These are phyloP conservation scores for Anacardium occidentale DNA, from an alignment of 345 rosid genomes.

Conservation along the genomic window DNA sequence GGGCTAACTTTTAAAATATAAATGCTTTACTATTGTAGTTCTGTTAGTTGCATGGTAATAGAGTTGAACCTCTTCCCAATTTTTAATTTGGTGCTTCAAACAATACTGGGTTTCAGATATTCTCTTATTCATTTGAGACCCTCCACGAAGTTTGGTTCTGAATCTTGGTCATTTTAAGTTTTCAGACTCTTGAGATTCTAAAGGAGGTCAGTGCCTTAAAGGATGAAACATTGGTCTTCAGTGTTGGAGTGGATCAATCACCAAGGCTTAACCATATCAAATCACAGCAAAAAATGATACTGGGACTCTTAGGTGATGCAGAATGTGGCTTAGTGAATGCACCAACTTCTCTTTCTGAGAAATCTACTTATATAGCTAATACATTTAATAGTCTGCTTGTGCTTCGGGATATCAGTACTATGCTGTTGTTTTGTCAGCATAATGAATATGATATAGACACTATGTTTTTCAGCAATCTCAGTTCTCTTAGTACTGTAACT, in stretches of 20 bases:
- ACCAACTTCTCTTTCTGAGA: constrained; percentile 31
- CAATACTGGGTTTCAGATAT: too few species aligned
- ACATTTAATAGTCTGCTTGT: constrained; percentile 49
- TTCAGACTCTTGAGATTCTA: constrained; percentile 70
- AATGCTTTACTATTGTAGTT: too few species aligned
- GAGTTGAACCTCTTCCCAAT: too few species aligned
- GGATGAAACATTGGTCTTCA: constrained; percentile 54
- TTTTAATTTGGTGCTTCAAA: too few species aligned
- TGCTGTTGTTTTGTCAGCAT: constrained; percentile 41
- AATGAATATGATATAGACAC: constrained; percentile 38
- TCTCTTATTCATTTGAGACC: background rate
- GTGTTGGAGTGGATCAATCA: constrained; percentile 36
- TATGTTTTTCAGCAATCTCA: constrained; percentile 68
- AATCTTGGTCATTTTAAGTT: constrained; percentile 24
- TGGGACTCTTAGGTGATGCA: constrained; percentile 28
- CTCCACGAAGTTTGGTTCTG: constrained; percentile 14
- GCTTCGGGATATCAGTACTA: constrained; percentile 52
- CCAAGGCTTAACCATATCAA: constrained; percentile 34
- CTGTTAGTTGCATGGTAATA: too few species aligned
- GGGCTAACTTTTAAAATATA: too few species aligned
- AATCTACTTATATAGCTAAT: constrained; percentile 32
- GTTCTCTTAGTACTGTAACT: constrained; percentile 51
- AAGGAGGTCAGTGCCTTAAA: constrained; percentile 46
- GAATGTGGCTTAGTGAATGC: constrained; percentile 35
- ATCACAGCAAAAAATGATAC: constrained; percentile 21